phyloP scores from a whole-genome alignment of 768 basidiomycete genomes.

The Termitomyces sp. region DNA sequence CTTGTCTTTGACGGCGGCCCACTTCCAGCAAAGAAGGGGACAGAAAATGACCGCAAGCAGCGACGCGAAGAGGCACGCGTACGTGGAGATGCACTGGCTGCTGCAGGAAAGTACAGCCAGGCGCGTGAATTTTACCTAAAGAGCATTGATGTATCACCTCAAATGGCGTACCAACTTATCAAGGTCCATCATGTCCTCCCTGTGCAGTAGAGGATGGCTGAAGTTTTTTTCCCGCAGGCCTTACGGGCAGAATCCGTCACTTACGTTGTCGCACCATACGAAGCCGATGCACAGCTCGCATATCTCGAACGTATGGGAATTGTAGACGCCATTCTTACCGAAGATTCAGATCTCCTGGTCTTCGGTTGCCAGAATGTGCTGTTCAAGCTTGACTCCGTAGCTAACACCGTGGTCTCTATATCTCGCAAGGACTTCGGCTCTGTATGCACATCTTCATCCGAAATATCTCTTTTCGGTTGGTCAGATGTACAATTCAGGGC shows the following conservation, averaged over 20 bases:
- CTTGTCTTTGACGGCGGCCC: slow-evolving; percentile 97
- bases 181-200: slow-evolving; percentile 50
- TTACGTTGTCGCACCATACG: slow-evolving; percentile 96
- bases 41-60: slow-evolving; percentile 75
- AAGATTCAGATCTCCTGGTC: slow-evolving; percentile 96
- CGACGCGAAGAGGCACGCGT: slow-evolving; percentile 73
- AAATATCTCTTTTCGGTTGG: slow-evolving; percentile 84
- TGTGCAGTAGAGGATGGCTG: not conserved
- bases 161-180: slow-evolving; percentile 97
- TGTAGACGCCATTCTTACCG: slow-evolving; percentile 91
- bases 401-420: slow-evolving; percentile 60
- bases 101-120: slow-evolving; percentile 72
- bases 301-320: slow-evolving; percentile 80
- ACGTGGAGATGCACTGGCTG: slow-evolving; percentile 63
- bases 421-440: slow-evolving; percentile 63
- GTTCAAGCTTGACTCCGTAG: slow-evolving; percentile 82
- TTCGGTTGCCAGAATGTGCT: slow-evolving; percentile 92
- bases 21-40: slow-evolving; percentile 89
- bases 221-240: slow-evolving; percentile 47
- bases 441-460: slow-evolving; percentile 37
- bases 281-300: slow-evolving; percentile 95
- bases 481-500: slow-evolving; percentile 84
- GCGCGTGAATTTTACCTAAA: slow-evolving; percentile 89
- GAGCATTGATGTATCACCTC: slow-evolving; percentile 91
- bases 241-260: slow-evolving; percentile 72